Evolutionary conservation across 164 flowering plant species (phyloP).

Genomic region (Magnolia sinica): DNA sequence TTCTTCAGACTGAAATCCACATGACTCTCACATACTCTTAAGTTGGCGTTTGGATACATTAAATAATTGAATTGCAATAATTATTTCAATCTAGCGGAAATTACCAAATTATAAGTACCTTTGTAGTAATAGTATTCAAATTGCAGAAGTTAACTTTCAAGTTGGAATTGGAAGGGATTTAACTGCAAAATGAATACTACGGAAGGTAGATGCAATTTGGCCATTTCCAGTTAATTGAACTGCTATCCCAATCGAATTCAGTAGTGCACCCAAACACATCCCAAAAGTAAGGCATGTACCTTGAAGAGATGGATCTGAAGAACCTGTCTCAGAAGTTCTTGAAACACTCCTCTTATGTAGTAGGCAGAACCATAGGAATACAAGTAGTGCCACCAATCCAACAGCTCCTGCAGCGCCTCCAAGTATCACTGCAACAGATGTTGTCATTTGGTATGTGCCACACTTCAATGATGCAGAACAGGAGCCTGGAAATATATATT

Average conservation of each 20-base stretch:
- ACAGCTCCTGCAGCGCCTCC: constrained; percentile 98
- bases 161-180: too few species aligned
- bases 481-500: constrained; percentile 18
- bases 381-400: constrained; percentile 62
- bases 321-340: constrained; percentile 83
- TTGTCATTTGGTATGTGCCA: constrained; percentile 72
- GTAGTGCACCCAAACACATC: not conserved
- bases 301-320: constrained; percentile 81
- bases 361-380: constrained; percentile 57
- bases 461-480: constrained; percentile 35
- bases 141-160: too few species aligned
- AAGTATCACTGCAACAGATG: constrained; percentile 77
- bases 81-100: not conserved
- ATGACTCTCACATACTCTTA: not conserved
- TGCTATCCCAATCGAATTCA: too few species aligned
- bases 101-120: not conserved
- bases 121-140: too few species aligned
- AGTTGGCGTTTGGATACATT: not conserved
- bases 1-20: not conserved
- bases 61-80: not conserved
- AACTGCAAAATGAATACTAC: too few species aligned
- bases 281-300: constrained; percentile 29
- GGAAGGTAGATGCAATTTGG: too few species aligned
- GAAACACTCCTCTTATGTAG: constrained; percentile 44
- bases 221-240: too few species aligned